Conservation (phyloP, 495 filamentous ascomycete genomes). For the Penicillium simplicissimum region DNA sequence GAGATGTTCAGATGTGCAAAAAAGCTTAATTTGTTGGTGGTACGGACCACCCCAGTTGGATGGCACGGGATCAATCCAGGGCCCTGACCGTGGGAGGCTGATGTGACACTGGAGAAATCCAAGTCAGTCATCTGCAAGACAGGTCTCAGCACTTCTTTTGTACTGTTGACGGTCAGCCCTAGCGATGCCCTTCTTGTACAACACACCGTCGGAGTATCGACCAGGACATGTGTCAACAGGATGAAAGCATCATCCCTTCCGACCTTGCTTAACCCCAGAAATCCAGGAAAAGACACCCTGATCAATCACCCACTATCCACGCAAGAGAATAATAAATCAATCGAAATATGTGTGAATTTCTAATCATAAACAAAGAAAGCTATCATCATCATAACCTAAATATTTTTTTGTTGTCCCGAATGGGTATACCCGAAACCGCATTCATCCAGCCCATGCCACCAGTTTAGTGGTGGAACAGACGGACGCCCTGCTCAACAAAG, state of each 20-base stretch:
- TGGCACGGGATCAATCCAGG: neutral
- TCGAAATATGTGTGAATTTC: slow-evolving; percentile 28
- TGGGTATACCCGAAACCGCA: slow-evolving; percentile 9
- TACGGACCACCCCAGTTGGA: neutral
- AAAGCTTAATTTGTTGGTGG: neutral
- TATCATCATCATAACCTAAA: slow-evolving; percentile 33
- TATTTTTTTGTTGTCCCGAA: slow-evolving; percentile 24
- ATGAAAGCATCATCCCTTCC: neutral
- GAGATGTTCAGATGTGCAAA: neutral
- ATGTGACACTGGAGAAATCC: neutral
- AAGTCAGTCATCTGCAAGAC: neutral
- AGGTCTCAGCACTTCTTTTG: neutral
- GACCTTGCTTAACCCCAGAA: slow-evolving; percentile 1
- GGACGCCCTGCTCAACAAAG: slow-evolving; percentile 85
- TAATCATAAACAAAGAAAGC: slow-evolving; percentile 30
- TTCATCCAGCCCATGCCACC: neutral
- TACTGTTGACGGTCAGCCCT: neutral
- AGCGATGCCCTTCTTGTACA: neutral
- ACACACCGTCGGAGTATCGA: slow-evolving; percentile 1
- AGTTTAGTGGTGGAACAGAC: slow-evolving; percentile 84
- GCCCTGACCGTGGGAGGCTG: neutral
- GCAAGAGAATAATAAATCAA: neutral
- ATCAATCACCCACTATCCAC: neutral
- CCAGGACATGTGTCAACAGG: neutral
- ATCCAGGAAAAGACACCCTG: neutral